Evolutionary conservation across 106 monocot species (phyloP), one percentile per base, ranked within the genome.

Genomic region (Xerophyta viscosa): DNA sequence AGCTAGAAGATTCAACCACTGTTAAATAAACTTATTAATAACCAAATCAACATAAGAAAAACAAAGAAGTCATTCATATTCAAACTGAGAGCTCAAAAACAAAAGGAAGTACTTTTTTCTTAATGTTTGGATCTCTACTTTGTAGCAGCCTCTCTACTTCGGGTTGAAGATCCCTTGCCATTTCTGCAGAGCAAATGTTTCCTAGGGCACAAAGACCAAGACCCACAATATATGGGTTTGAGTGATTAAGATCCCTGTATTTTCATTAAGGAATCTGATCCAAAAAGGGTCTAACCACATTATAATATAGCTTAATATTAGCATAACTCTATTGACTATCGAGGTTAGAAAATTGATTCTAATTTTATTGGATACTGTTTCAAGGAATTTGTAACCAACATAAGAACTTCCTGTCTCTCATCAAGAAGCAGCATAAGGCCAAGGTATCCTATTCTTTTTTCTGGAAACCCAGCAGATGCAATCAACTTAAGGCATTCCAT

Each of bases 401-500:
- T 98, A 67, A 98, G 89, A 45, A 98, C 96, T 77, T 98, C 96
- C 54, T 98, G 96, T 65, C 96, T 76, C 73, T 98, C 96, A 66
- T 98, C 96, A 37, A 98, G 85, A 71, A 98, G 96, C 65, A 98
- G 68, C 96, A 98, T 98, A 28, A 98, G 76, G 24, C 96, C 96
- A 39, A 98, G 66, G 67, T 98, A 98, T 20, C 96, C 96, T 64
- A 98, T 89, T 26, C 96, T 54, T 62, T 98, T 98, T 65, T 98
- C 96, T 36, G 96, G 96, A 52, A 98, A 98, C 0, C 89, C 96
- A 29, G 85, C 53, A 62, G 85, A 72, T 30, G 96, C 96, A 52
- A 98, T 98, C 39, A 98, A 57, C 51, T 98, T 98, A 43, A 98
- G 81, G 43, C 96, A 98, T 70, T 98, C 96, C 96, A 98, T 98